These are phyloP conservation scores for Chloroidium sp. DNA, from an alignment of 163 green algal genomes.

Conservation along the genomic window DNA sequence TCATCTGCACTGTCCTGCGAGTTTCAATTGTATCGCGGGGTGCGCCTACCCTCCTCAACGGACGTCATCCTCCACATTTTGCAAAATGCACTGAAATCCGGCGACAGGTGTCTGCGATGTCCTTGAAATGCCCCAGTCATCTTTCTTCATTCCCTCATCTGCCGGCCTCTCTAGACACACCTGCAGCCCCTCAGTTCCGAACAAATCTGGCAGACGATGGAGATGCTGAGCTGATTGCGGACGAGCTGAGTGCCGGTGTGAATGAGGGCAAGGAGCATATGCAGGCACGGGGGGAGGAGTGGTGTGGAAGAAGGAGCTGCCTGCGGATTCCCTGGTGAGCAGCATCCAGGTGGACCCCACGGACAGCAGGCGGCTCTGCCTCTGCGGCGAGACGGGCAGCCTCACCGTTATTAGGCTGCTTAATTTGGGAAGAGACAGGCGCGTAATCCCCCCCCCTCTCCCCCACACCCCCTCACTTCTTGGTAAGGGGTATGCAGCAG, in stretches of 20 bases:
- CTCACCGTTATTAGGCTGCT: slow-evolving; percentile 45
- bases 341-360: slow-evolving; percentile 37
- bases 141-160: background rate
- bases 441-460: no score
- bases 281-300: slow-evolving; percentile 29
- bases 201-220: no score
- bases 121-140: background rate
- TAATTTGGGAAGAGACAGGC: slow-evolving; percentile 18
- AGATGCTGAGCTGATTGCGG: no score
- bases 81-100: background rate
- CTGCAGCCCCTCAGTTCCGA: no score
- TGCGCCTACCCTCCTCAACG: background rate
- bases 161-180: no score
- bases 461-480: no score
- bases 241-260: no score
- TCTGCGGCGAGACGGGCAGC: slow-evolving; percentile 40
- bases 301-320: slow-evolving; percentile 54
- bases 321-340: slow-evolving; percentile 11
- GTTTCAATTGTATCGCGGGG: background rate
- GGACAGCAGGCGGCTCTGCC: slow-evolving; percentile 47
- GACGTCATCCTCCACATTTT: background rate
- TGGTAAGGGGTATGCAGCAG: no score
- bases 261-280: no score
- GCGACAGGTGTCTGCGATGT: background rate
- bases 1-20: background rate